phyloP scores from a whole-genome alignment of 1,139 yeast species.

The Hyphopichia burtonii region DNA sequence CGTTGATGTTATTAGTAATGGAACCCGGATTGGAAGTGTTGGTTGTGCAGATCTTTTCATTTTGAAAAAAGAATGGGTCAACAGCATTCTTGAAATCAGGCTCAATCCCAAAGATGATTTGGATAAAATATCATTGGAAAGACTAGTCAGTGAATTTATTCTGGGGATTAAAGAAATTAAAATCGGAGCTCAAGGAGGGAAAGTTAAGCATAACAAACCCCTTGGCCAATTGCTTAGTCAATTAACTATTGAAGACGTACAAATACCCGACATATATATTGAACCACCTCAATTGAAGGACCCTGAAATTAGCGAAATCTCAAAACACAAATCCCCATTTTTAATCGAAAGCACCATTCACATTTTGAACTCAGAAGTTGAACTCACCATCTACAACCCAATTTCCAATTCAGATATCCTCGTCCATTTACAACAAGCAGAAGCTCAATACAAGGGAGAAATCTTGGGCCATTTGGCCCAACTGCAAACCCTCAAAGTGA shows the following conservation, averaged over 20 bases:
- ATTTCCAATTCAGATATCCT: slow-evolving; percentile 39
- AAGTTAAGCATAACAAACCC: slow-evolving; percentile 12
- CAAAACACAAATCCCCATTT: slow-evolving; percentile 11
- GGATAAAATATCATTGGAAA: slow-evolving; percentile 5
- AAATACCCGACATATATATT: slow-evolving; percentile 15
- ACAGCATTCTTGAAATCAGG: slow-evolving; percentile 11
- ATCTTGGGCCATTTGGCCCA: slow-evolving; percentile 44
- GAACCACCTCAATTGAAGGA: neutral
- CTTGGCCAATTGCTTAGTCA: slow-evolving; percentile 17
- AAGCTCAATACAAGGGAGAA: slow-evolving; percentile 45
- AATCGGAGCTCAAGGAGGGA: slow-evolving; percentile 5
- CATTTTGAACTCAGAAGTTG: slow-evolving; percentile 50
- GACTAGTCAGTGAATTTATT: slow-evolving; percentile 19
- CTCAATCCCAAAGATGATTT: slow-evolving; percentile 10
- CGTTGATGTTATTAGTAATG: slow-evolving; percentile 17
- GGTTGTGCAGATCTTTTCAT: slow-evolving; percentile 14
- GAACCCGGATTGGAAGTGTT: slow-evolving; percentile 16
- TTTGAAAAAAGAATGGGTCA: slow-evolving; percentile 14
- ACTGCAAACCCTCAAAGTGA: slow-evolving; percentile 34
- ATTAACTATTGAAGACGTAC: slow-evolving; percentile 12
- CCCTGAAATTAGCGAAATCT: neutral
- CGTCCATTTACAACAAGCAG: slow-evolving; percentile 42
- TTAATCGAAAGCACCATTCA: slow-evolving; percentile 50
- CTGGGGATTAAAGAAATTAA: slow-evolving; percentile 18
- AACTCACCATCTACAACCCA: slow-evolving; percentile 53